Conservation (phyloP, 2,329 filamentous ascomycete species). For the Rhinocladiella similis region DNA sequence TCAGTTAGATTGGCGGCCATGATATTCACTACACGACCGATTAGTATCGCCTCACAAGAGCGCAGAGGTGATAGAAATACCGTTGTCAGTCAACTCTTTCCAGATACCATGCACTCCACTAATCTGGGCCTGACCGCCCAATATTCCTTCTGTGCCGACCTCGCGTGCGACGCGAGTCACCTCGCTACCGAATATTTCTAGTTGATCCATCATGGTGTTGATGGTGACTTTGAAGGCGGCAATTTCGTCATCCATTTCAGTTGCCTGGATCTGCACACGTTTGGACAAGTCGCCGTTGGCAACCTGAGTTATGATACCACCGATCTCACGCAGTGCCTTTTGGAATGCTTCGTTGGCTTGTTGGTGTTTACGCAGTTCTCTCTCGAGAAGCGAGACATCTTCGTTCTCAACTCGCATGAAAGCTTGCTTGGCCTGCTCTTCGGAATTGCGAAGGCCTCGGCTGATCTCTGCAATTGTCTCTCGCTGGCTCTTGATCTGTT, state of each 20-base stretch:
- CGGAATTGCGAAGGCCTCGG: constrained; percentile 80
- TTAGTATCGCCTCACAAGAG: constrained; percentile 10
- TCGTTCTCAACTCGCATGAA: constrained; percentile 81
- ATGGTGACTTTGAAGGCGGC: constrained; percentile 97
- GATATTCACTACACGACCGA: constrained; percentile 62
- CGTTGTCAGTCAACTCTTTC: constrained; percentile 92
- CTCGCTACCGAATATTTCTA: constrained; percentile 94
- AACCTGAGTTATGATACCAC: constrained; percentile 94
- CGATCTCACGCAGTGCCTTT: constrained; percentile 93
- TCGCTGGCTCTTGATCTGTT: constrained; percentile 84
- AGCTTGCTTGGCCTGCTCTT: constrained; percentile 78
- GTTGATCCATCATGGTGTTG: constrained; percentile 98
- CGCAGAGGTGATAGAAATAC: constrained; percentile 40
- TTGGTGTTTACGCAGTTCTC: constrained; percentile 94
- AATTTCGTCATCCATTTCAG: constrained; percentile 98
- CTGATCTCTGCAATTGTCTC: constrained; percentile 83
- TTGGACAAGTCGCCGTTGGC: constrained; percentile 94
- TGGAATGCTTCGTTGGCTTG: constrained; percentile 99
- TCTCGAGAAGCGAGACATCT: constrained; percentile 84
- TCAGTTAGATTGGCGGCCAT: constrained; percentile 82
- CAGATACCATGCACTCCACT: constrained; percentile 94
- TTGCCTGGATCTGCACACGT: constrained; percentile 91
- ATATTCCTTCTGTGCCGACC: constrained; percentile 91
- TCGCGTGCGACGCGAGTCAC: constrained; percentile 92
- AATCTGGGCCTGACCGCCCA: constrained; percentile 91